Percentiles rank a stretch among this genome's conserved stretches.
These are phyloP conservation scores for Rutidosis leptorrhynchoides DNA, from an alignment of 129 eudicot species.

Conservation along the genomic window DNA sequence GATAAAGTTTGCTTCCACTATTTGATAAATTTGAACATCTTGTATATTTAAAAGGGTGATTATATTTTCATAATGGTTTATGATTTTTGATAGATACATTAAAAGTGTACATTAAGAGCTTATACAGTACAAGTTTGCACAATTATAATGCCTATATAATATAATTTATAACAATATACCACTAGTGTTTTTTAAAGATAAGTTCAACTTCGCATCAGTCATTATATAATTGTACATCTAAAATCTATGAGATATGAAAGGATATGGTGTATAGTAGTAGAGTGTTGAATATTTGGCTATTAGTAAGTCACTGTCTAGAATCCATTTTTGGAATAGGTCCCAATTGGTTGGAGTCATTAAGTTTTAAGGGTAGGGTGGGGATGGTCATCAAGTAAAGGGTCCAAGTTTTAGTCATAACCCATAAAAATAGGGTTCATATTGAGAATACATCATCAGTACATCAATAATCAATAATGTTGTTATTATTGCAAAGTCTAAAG, in stretches of 20 bases:
- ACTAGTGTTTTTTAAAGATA: no score
- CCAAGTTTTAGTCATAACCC: conserved; percentile 22
- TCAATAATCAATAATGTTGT: conserved; percentile 29
- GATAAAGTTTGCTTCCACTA: no score
- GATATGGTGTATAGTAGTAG: conserved; percentile 25
- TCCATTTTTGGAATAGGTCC: conserved; percentile 29
- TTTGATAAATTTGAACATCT: no score
- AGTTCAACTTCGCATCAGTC: not conserved
- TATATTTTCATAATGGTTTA: no score
- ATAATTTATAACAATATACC: no score
- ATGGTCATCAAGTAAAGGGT: not conserved
- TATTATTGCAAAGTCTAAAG: conserved; percentile 30
- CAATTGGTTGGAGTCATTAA: conserved; percentile 30
- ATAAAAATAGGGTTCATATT: conserved; percentile 19
- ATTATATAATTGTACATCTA: conserved; percentile 1
- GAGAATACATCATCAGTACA: conserved; percentile 30
- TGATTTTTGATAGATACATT: no score
- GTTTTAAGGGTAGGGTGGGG: conserved; percentile 26
- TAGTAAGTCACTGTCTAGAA: conserved; percentile 31
- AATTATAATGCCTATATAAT: no score
- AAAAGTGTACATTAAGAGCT: no score
- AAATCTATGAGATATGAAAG: conserved; percentile 19
- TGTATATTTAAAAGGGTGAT: no score
- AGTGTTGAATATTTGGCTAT: conserved; percentile 34
- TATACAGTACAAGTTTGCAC: no score